Evolutionary conservation across 2,329 filamentous ascomycete species (phyloP).

Genomic region (Pseudogymnoascus sp.): DNA sequence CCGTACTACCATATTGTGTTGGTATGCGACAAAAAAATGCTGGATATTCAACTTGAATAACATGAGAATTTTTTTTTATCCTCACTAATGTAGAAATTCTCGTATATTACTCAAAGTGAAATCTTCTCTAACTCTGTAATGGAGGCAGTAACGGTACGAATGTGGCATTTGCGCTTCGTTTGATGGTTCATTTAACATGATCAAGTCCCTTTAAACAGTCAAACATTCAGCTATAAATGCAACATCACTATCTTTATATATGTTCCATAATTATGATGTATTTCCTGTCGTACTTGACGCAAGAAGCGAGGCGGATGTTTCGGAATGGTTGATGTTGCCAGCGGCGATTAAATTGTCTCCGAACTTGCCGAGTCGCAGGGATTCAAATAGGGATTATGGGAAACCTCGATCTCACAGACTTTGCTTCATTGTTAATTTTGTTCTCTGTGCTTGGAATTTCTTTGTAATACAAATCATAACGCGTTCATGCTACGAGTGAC

Average conservation of each 20-base stretch:
- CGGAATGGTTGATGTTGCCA: neutral
- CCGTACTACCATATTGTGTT: neutral
- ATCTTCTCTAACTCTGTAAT: too few relatives aligned
- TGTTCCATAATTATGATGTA: neutral
- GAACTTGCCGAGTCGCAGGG: neutral
- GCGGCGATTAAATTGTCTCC: neutral
- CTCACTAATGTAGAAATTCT: neutral
- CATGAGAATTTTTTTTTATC: neutral
- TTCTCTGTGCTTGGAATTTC: neutral
- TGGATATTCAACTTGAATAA: neutral
- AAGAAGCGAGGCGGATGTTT: neutral
- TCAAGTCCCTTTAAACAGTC: too few relatives aligned
- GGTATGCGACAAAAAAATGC: neutral
- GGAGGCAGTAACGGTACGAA: too few relatives aligned
- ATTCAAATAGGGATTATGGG: neutral
- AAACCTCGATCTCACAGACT: neutral
- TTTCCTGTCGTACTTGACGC: neutral
- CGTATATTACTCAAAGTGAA: too few relatives aligned
- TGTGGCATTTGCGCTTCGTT: too few relatives aligned
- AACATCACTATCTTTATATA: too few relatives aligned
- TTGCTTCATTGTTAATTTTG: neutral
- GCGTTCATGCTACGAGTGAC: neutral
- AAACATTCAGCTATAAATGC: too few relatives aligned
- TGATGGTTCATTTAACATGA: too few relatives aligned
- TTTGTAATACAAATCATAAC: neutral